Evolutionary conservation across 75 land plant genomes (phyloP).

Genomic region (Sequoiadendron giganteum): DNA sequence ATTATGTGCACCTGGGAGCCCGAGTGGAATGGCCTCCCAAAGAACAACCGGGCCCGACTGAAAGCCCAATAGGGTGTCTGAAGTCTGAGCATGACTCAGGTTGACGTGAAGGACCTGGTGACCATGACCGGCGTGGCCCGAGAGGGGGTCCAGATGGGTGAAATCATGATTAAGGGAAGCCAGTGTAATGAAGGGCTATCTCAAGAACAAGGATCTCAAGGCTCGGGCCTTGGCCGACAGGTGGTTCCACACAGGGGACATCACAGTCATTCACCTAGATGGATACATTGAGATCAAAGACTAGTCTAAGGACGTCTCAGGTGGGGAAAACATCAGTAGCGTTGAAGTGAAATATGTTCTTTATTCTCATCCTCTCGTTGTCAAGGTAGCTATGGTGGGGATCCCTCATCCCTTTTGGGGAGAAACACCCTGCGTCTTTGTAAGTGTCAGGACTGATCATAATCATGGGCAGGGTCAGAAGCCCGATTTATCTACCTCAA

Average conservation of each 20-base stretch:
- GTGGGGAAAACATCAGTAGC: slow-evolving; percentile 66
- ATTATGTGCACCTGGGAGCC: slow-evolving; percentile 67
- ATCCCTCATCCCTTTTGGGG: slow-evolving; percentile 84
- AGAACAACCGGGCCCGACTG: slow-evolving; percentile 50
- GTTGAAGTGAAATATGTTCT: slow-evolving; percentile 77
- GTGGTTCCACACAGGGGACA: slow-evolving; percentile 88
- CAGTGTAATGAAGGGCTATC: slow-evolving; percentile 69
- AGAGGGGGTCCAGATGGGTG: slow-evolving; percentile 62
- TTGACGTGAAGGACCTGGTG: slow-evolving; percentile 55
- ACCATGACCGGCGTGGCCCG: slow-evolving; percentile 47
- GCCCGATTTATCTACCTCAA: background rate
- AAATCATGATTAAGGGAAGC: slow-evolving; percentile 62
- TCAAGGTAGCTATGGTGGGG: slow-evolving; percentile 85
- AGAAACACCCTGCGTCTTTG: slow-evolving; percentile 86
- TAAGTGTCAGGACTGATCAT: slow-evolving; percentile 23
- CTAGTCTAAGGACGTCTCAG: slow-evolving; percentile 59
- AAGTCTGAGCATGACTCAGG: slow-evolving; percentile 24
- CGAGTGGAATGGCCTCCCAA: slow-evolving; percentile 57
- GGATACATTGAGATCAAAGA: slow-evolving; percentile 75
- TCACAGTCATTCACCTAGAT: slow-evolving; percentile 80
- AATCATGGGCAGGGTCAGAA: slow-evolving; percentile 18
- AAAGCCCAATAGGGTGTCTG: slow-evolving; percentile 78
- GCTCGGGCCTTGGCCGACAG: slow-evolving; percentile 41
- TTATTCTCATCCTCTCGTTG: slow-evolving; percentile 55
- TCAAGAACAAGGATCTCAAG: slow-evolving; percentile 62